Evolutionary conservation across 1,284 basidiomycete genomes (phyloP), one percentile per base, ranked within the genome.

Genomic region (Agroathelia rolfsii): DNA sequence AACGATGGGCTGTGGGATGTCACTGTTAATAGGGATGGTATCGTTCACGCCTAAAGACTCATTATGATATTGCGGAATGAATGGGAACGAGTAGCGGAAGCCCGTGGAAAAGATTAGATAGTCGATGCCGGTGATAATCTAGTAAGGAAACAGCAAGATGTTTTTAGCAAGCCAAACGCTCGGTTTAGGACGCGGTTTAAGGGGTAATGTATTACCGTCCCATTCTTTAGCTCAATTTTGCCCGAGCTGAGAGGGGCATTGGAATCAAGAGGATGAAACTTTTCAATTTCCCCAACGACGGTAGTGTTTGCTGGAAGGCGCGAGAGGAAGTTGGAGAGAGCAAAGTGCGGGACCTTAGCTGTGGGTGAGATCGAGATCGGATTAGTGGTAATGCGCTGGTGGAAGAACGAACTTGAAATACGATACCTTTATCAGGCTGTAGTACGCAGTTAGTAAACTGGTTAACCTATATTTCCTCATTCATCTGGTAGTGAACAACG

Each of bases 61-160:
- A 28, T 54, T 50, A 45, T 64, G 60, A 36, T 58, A 61, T 15
- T 63, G 52, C 0, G 62, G 56, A 0, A 70, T 46, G 57, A 69
- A 69, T 4, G 66, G 66, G 43, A 57, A 64, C 2, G 59, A 59
- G 41, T 66, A 66, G 24, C 62, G 58, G 45, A 51, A 68, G 36
- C 66, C 66, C 0, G 66, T 68, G 1, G 55, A 55, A 38, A 67
- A 62, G 29, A 69, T 56, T 25, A 69, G 47, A 5, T 46, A 45
- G 38, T 60, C 56, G 17, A 70, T 38, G 9, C 54, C 58, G 10
- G 46, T 44, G 19, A 68, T 39, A 17, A 59, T 43, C 48, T 59
- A n/a, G n/a, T n/a, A n/a, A n/a, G n/a, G n/a, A n/a, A n/a, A n/a
- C n/a, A n/a, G n/a, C n/a, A n/a, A n/a, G n/a, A n/a, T n/a, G n/a